Conservation (phyloP, 2,329 filamentous ascomycete species). For the Cladosporium sp. region DNA sequence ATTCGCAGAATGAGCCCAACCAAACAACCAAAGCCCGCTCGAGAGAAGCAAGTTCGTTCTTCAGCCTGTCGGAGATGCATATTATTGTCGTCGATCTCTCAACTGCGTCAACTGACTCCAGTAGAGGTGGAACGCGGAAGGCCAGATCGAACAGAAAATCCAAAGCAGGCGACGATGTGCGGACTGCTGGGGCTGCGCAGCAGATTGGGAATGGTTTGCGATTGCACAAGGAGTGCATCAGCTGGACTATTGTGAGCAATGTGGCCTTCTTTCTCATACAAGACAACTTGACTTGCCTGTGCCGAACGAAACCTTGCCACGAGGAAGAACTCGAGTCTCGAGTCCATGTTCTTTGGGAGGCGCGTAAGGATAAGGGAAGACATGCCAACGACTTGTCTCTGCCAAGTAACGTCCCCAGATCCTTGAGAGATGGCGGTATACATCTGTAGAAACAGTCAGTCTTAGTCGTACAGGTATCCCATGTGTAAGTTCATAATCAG, state of each 20-base stretch:
- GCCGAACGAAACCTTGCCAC: constrained; percentile 1
- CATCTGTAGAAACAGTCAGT: neutral
- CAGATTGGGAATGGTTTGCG: neutral
- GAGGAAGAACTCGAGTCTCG: constrained; percentile 1
- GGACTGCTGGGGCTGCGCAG: neutral
- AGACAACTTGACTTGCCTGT: neutral
- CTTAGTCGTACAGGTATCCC: neutral
- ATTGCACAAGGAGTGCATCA: constrained; percentile 6
- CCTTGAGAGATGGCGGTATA: neutral
- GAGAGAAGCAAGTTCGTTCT: neutral
- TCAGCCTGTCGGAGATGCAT: neutral
- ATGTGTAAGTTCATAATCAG: too few species aligned
- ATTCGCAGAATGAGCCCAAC: neutral
- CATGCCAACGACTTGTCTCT: constrained; percentile 9
- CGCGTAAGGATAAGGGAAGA: neutral
- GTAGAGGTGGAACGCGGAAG: neutral
- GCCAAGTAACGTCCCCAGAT: neutral
- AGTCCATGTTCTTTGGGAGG: neutral
- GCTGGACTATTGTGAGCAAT: neutral
- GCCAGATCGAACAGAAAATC: constrained; percentile 5
- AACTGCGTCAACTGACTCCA: neutral
- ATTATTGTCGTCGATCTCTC: too few species aligned
- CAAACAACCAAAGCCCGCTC: neutral
- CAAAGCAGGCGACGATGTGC: neutral
- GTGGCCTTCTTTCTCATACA: neutral